Base-by-base conservation (phyloP, 768 basidiomycete genomes). In the Aureoboletus auriporus region DNA sequence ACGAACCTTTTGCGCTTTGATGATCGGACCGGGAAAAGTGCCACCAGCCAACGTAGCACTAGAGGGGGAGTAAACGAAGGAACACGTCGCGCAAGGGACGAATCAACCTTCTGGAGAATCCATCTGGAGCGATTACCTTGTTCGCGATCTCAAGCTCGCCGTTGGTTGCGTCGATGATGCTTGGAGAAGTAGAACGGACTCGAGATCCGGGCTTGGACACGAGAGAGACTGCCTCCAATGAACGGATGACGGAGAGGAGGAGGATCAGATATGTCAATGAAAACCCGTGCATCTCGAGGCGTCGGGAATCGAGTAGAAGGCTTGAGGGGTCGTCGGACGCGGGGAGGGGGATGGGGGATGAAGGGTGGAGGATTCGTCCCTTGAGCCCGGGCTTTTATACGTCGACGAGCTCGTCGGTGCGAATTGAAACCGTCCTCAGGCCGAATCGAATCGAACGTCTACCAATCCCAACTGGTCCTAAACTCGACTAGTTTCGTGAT, bases 91-190 rank as follows among this genome's bases (percentile, higher is more conserved):
- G 10, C 39, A 44, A 30, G 6, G 33, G 14, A 50, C 3, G 14
- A 50, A 64, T 65, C 16, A 29, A 74, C 74, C 68, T 64, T 37
- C 65, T 65, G 39, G 47, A 44, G 47, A 71, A 78, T 17, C 79
- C 78, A 61, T 81, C 80, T 0, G 80, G 80, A 12, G 74, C 54
- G 44, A 81, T 73, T 11, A 62, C 48, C 42, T 63, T 64, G 60
- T 78, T 79, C 8, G 63, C 57, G 41, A 80, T 65, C 39, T 66
- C 58, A 8, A 80, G 54, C 20, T 70, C 61, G 31, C 57, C 57
- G 17, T 59, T 38, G 35, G 48, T 43, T 30, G 67, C 67, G n/a
- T 60, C 59, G 36, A 67, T 43, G 42, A 63, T 41, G 23, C 10
- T 30, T 4, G 53, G 47, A 8, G 50, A 29, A 34, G n/a, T 33